Evolutionary conservation across 345 rosid genomes (phyloP).

Genomic region (Dimocarpus longan): DNA sequence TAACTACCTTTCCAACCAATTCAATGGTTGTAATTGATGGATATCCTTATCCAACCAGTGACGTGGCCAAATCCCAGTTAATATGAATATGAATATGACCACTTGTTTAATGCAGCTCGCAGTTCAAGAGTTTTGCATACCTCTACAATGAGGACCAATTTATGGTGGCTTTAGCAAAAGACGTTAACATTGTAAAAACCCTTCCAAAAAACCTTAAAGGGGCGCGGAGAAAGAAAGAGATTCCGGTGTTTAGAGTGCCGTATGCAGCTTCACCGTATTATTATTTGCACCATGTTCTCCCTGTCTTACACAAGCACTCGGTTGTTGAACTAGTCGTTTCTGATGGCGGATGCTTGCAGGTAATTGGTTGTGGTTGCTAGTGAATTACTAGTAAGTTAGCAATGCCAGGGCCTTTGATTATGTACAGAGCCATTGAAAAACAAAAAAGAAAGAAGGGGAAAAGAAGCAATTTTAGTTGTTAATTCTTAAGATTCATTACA

Average conservation of each 20-base stretch:
- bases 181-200: slow-evolving; percentile 76
- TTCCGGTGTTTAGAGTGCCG: slow-evolving; percentile 84
- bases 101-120: slow-evolving; percentile 59
- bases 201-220: slow-evolving; percentile 91
- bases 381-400: background rate
- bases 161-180: slow-evolving; percentile 72
- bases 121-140: slow-evolving; percentile 97
- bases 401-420: background rate
- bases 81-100: background rate
- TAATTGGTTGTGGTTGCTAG: slow-evolving; percentile 14
- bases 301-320: slow-evolving; percentile 76
- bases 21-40: too few relatives aligned
- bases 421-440: background rate
- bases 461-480: background rate
- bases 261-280: slow-evolving; percentile 81
- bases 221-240: slow-evolving; percentile 82
- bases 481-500: background rate
- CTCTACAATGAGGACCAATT: slow-evolving; percentile 89
- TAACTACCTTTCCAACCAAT: too few relatives aligned
- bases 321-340: slow-evolving; percentile 91
- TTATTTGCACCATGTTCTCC: slow-evolving; percentile 85
- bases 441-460: too few relatives aligned
- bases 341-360: slow-evolving; percentile 96
- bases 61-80: too few relatives aligned
- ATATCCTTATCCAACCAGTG: too few relatives aligned